Conservation (phyloP, 352 stramenopile genomes). For the Globisporangium acanthophoron region DNA sequence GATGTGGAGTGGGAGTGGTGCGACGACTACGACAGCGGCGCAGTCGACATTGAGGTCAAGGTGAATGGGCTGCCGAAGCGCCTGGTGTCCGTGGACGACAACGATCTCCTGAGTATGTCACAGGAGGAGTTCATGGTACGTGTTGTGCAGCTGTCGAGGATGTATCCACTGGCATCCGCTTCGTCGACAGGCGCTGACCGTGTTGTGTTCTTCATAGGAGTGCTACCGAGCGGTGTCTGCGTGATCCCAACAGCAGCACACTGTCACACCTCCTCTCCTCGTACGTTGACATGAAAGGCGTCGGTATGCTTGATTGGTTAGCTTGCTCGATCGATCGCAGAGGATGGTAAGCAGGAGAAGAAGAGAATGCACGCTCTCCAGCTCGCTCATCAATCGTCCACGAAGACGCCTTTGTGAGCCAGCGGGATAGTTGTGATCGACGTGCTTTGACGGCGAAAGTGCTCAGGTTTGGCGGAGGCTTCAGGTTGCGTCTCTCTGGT, state of each 20-base stretch:
- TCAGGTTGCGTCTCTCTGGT: slow-evolving; percentile 2
- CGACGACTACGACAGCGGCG: slow-evolving; percentile 43
- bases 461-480: slow-evolving; percentile 7
- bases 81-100: slow-evolving; percentile 64
- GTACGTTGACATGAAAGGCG: background rate
- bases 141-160: slow-evolving; percentile 4
- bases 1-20: slow-evolving; percentile 86
- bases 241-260: slow-evolving; percentile 2
- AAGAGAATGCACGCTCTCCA: background rate
- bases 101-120: slow-evolving; percentile 81
- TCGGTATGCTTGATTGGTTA: background rate
- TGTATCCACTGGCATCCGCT: background rate
- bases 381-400: slow-evolving; percentile 33
- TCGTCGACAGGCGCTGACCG: background rate
- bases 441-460: slow-evolving; percentile 41
- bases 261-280: background rate
- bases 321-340: background rate
- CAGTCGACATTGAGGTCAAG: slow-evolving; percentile 44
- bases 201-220: slow-evolving; percentile 23
- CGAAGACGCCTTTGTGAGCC: slow-evolving; percentile 57
- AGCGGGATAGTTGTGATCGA: slow-evolving; percentile 51
- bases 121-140: slow-evolving; percentile 82
- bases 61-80: slow-evolving; percentile 65
- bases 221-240: slow-evolving; percentile 64
- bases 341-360: background rate